These are phyloP conservation scores for Cucumis hystrix DNA, from an alignment of 306 rosid species.

Conservation along the genomic window DNA sequence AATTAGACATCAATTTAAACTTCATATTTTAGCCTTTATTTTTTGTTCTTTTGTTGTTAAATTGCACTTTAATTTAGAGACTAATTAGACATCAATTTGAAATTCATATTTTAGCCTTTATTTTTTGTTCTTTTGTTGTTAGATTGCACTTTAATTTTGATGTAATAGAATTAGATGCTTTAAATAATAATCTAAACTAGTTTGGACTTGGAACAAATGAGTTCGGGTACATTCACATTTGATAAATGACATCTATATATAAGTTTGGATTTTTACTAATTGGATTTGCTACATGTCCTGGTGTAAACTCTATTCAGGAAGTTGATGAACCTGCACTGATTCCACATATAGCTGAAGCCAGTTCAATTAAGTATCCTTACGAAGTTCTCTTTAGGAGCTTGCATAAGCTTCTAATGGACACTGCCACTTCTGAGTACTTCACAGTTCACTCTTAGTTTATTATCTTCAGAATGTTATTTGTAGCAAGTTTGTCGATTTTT, in stretches of 20 bases:
- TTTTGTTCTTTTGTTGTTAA: neutral
- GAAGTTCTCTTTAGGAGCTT: slow-evolving; percentile 87
- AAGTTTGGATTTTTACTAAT: neutral
- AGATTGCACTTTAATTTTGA: neutral
- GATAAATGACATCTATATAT: neutral
- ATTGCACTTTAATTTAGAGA: neutral
- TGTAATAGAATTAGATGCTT: neutral
- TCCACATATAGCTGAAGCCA: slow-evolving; percentile 91
- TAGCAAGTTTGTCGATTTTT: slow-evolving; percentile 5
- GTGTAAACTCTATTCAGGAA: slow-evolving; percentile 36
- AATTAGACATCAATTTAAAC: neutral
- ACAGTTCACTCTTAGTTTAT: slow-evolving; percentile 18
- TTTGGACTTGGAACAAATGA: neutral
- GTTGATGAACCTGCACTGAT: slow-evolving; percentile 81
- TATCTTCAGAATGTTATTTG: slow-evolving; percentile 6
- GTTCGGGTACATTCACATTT: neutral
- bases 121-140: neutral
- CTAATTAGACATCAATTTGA: neutral
- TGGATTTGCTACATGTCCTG: neutral
- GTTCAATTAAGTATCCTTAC: slow-evolving; percentile 66
- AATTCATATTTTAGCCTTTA: neutral
- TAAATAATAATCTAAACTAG: neutral
- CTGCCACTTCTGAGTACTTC: slow-evolving; percentile 85
- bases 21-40: neutral
- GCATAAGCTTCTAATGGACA: slow-evolving; percentile 83